These are phyloP conservation scores for Lavandula angustifolia DNA, from an alignment of 257 asterid genomes.

Conservation along the genomic window DNA sequence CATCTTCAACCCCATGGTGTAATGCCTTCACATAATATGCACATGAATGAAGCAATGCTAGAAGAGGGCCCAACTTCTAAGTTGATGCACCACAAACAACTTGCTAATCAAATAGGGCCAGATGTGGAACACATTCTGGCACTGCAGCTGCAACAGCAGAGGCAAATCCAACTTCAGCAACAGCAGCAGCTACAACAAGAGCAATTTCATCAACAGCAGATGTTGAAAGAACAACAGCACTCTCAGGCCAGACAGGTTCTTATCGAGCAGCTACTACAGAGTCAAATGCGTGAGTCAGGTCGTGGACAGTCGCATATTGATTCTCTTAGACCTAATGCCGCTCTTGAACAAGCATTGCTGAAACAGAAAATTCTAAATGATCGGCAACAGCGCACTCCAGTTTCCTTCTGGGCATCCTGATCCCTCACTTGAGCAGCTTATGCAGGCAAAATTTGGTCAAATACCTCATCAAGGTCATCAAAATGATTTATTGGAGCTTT, in stretches of 20 bases:
- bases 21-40: conserved; percentile 53
- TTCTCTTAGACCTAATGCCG: conserved; percentile 62
- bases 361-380: conserved; percentile 81
- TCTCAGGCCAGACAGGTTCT: conserved; percentile 75
- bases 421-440: conserved; percentile 76
- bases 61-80: conserved; percentile 55
- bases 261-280: conserved; percentile 80
- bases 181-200: conserved; percentile 67
- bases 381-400: conserved; percentile 72
- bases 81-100: conserved; percentile 61
- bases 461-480: conserved; percentile 62
- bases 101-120: conserved; percentile 55
- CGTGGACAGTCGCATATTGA: conserved; percentile 69
- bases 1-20: conserved; percentile 56
- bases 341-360: conserved; percentile 70
- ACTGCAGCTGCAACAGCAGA: conserved; percentile 64
- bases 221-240: conserved; percentile 81
- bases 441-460: conserved; percentile 81
- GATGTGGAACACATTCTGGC: conserved; percentile 73
- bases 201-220: conserved; percentile 78
- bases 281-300: conserved; percentile 68
- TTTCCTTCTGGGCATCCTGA: conserved; percentile 74
- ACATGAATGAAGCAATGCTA: conserved; percentile 56
- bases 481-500: conserved; percentile 69
- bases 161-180: conserved; percentile 73